Evolutionary conservation across 2,329 filamentous ascomycete species (phyloP).

Genomic region (Fusarium staphyleae): DNA sequence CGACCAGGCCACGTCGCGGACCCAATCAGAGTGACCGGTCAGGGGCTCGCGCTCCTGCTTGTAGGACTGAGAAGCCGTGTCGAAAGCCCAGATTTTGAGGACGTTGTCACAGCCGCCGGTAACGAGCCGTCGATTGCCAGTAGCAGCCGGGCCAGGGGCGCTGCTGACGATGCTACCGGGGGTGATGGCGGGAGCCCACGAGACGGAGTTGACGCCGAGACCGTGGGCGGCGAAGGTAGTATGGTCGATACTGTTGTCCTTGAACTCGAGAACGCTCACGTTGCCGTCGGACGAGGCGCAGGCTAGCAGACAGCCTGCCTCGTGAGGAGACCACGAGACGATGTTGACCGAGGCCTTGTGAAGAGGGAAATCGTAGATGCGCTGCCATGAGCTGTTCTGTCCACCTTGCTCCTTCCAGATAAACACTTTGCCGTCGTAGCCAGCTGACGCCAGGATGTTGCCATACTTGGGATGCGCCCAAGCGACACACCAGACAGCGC

Average conservation of each 20-base stretch:
- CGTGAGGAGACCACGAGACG: conserved; percentile 96
- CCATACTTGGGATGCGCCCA: conserved; percentile 99
- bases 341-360: conserved; percentile 98
- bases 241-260: conserved; percentile 92
- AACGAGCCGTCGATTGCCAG: conserved; percentile 81
- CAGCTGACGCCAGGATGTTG: conserved; percentile 93
- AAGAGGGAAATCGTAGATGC: conserved; percentile 89
- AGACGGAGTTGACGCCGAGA: conserved; percentile 93
- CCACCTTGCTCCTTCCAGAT: conserved; percentile 91
- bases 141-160: conserved; percentile 63
- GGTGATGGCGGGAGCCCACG: conserved; percentile 86
- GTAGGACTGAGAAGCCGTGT: conserved; percentile 66
- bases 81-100: conserved; percentile 92
- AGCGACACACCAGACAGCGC: conserved; percentile 95
- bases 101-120: conserved; percentile 94
- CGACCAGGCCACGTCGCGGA: conserved; percentile 96
- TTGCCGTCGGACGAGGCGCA: conserved; percentile 94
- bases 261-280: conserved; percentile 94
- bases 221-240: conserved; percentile 91
- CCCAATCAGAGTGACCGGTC: conserved; percentile 91
- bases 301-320: conserved; percentile 91
- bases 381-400: conserved; percentile 71
- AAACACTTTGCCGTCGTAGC: conserved; percentile 97
- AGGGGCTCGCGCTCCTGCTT: conserved; percentile 70
- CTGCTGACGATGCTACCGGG: conserved; percentile 86